These are phyloP conservation scores for Suhomyces canberraensis DNA, from an alignment of 805 yeast species.

Conservation along the genomic window DNA sequence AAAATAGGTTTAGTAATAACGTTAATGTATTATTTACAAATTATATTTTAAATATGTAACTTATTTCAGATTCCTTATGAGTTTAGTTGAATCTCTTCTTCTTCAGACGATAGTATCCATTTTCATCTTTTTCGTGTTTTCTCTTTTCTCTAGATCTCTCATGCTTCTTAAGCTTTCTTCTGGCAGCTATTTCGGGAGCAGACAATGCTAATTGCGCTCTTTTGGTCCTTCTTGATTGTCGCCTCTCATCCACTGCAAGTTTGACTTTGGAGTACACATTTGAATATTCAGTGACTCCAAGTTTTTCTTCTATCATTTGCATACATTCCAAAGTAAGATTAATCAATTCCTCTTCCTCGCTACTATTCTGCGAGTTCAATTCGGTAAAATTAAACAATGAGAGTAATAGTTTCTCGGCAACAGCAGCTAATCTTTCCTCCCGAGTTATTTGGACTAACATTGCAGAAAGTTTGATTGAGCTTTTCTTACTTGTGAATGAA, in stretches of 20 bases:
- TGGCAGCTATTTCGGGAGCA: constrained; percentile 81
- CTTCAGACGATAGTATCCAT: constrained; percentile 69
- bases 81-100: constrained; percentile 36
- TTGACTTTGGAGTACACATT: constrained; percentile 61
- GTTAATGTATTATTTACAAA: neutral
- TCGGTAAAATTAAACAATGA: constrained; percentile 53
- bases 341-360: constrained; percentile 50
- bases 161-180: constrained; percentile 73
- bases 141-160: constrained; percentile 73
- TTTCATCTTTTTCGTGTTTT: constrained; percentile 68
- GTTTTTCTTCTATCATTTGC: constrained; percentile 58
- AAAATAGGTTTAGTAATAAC: too few relatives aligned
- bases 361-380: constrained; percentile 31
- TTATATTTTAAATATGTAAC: neutral
- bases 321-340: constrained; percentile 62
- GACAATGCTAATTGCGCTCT: constrained; percentile 71
- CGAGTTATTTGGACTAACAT: constrained; percentile 53
- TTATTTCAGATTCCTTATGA: neutral
- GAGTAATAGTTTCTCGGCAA: constrained; percentile 50
- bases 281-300: constrained; percentile 72
- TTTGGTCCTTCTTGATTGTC: constrained; percentile 73
- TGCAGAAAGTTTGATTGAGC: constrained; percentile 69
- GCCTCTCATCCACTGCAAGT: constrained; percentile 53
- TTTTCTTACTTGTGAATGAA: constrained; percentile 57
- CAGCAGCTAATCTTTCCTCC: constrained; percentile 35